Evolutionary conservation across 495 filamentous ascomycete species (phyloP).

Genomic region (Penicillium canescens): DNA sequence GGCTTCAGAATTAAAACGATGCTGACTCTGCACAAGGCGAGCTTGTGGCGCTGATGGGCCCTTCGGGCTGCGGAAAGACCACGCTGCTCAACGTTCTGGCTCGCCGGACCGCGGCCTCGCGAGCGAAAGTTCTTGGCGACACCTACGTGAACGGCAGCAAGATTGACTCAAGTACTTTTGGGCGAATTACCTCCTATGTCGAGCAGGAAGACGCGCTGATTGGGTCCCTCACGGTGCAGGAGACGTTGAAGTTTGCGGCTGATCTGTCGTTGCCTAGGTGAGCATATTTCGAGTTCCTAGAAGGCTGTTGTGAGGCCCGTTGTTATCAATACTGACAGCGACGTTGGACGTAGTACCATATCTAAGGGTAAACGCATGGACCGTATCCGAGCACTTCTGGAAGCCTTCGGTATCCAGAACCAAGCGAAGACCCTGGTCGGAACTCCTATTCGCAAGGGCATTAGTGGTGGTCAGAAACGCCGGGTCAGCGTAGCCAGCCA

Average conservation of each 20-base stretch:
- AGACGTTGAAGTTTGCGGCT: conserved; percentile 73
- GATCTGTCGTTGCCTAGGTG: conserved; percentile 58
- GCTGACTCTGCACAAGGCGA: conserved; percentile 53
- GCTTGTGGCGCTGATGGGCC: conserved; percentile 74
- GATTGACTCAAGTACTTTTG: conserved; percentile 30
- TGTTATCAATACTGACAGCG: too few species aligned
- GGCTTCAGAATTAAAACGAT: too few species aligned
- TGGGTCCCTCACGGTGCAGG: conserved; percentile 71
- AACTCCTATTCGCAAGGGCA: conserved; percentile 75
- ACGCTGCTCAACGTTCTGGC: conserved; percentile 76
- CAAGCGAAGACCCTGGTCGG: conserved; percentile 71
- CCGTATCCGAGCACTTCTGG: conserved; percentile 57
- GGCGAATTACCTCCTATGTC: conserved; percentile 66
- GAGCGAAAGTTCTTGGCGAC: conserved; percentile 47
- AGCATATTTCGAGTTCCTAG: too few species aligned
- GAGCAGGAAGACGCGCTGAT: conserved; percentile 85
- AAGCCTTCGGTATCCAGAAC: conserved; percentile 60
- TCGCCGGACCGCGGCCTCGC: conserved; percentile 48
- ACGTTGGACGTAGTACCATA: too few species aligned
- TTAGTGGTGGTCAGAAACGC: conserved; percentile 79
- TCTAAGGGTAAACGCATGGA: conserved; percentile 51
- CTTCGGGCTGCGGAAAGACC: conserved; percentile 75
- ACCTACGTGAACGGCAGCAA: conserved; percentile 59
- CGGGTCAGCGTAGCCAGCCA: conserved; percentile 74
- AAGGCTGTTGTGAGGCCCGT: too few species aligned